A percentile compares a stretch with the other conserved stretches of the same genome.
These are phyloP conservation scores for Entophlyctis luteolus DNA, from an alignment of 192 early-diverging fungal species.

Conservation along the genomic window DNA sequence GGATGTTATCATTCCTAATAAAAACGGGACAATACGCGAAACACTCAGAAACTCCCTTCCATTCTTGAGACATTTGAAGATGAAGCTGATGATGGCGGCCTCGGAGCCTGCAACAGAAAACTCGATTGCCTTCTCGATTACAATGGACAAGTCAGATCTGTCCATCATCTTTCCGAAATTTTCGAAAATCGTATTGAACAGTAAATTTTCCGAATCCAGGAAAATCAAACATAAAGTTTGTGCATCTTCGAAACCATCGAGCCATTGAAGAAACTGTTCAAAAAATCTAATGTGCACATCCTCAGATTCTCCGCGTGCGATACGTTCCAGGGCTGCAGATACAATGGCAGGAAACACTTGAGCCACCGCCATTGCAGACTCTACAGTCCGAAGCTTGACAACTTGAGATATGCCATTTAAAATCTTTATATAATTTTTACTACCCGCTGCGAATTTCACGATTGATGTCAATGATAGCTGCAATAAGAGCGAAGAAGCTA, in stretches of 20 bases:
- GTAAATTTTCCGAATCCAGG: not conserved
- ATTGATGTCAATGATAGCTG: constrained; percentile 2
- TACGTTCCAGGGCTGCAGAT: not conserved
- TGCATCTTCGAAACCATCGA: not conserved
- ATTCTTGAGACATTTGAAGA: too few relatives aligned
- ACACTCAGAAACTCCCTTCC: too few relatives aligned
- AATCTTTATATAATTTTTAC: not conserved
- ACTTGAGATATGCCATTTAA: not conserved
- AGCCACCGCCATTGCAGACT: not conserved
- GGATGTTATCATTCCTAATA: constrained; percentile 1
- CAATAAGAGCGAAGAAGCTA: not conserved
- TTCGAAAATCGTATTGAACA: constrained; percentile 1
- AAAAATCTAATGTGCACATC: not conserved
- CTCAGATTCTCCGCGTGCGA: not conserved
- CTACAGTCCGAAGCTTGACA: not conserved
- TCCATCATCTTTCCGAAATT: not conserved
- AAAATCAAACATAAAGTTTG: constrained; percentile 9
- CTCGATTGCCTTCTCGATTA: constrained; percentile 12
- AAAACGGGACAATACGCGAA: too few relatives aligned
- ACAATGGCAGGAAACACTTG: constrained; percentile 10
- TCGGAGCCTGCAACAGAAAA: constrained; percentile 8
- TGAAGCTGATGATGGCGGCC: constrained; percentile 7
- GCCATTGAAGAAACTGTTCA: not conserved
- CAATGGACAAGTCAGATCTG: not conserved
- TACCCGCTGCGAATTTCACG: not conserved